These are phyloP conservation scores for Colletotrichum orbiculare DNA, from an alignment of 2,329 filamentous ascomycete genomes.

Conservation along the genomic window DNA sequence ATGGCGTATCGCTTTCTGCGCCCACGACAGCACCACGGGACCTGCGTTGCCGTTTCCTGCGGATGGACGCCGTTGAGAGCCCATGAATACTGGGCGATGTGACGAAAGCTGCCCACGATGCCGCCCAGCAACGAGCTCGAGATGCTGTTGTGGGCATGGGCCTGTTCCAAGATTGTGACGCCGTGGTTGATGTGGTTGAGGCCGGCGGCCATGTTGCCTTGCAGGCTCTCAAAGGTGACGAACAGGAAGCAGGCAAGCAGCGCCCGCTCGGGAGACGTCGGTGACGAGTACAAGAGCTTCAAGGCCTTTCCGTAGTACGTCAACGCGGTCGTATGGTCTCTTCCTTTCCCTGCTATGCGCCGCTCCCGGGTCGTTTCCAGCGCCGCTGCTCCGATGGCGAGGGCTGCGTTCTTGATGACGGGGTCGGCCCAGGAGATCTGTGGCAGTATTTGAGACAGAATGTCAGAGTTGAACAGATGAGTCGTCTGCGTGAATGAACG, in stretches of 20 bases:
- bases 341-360: conserved; percentile 12
- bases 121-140: not conserved
- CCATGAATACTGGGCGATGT: conserved; percentile 14
- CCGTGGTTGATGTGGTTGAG: conserved; percentile 54
- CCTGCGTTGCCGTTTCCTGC: not conserved
- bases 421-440: conserved; percentile 28
- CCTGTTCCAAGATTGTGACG: conserved; percentile 14
- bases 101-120: conserved; percentile 10
- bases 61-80: conserved; percentile 3
- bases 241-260: conserved; percentile 51
- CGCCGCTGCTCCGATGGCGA: conserved; percentile 50
- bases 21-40: conserved; percentile 30
- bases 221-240: conserved; percentile 53
- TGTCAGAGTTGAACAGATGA: conserved; percentile 8
- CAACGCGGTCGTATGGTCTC: conserved; percentile 49
- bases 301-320: conserved; percentile 53
- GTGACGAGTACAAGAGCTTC: conserved; percentile 46
- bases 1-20: conserved; percentile 13
- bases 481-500: not conserved
- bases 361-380: conserved; percentile 15
- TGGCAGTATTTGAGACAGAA: conserved; percentile 32
- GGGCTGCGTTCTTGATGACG: conserved; percentile 50
- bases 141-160: not conserved
- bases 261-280: conserved; percentile 46
- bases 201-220: conserved; percentile 51